phyloP scores from a whole-genome alignment of 2,329 filamentous ascomycete genomes.

The Capronia epimyces region DNA sequence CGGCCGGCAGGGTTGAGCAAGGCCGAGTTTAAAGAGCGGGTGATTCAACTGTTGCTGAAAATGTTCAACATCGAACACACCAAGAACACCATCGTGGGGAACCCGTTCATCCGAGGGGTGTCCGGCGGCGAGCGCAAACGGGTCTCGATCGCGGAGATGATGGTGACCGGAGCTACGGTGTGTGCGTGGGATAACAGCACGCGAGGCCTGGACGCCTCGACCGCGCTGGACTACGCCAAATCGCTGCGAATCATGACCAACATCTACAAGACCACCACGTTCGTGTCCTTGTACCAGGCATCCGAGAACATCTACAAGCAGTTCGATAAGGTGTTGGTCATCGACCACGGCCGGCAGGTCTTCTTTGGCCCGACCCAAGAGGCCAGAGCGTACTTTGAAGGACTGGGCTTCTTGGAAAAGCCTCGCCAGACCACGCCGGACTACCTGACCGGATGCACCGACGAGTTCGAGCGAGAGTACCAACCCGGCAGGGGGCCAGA shows the following conservation, averaged over 20 bases:
- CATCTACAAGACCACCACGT: conserved; percentile 75
- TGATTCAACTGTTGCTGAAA: conserved; percentile 68
- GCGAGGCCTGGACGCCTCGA: conserved; percentile 62
- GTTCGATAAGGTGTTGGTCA: conserved; percentile 80
- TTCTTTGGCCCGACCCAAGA: conserved; percentile 66
- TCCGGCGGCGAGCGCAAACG: conserved; percentile 75
- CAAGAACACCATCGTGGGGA: conserved; percentile 75
- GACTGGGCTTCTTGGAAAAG: conserved; percentile 67
- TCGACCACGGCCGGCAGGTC: conserved; percentile 68
- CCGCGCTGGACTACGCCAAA: conserved; percentile 61
- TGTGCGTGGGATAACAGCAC: conserved; percentile 72
- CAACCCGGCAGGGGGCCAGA: conserved; percentile 59
- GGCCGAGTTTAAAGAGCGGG: conserved; percentile 67
- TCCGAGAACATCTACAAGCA: conserved; percentile 73
- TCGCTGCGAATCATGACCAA: conserved; percentile 75
- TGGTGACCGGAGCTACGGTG: conserved; percentile 67
- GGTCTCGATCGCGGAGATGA: conserved; percentile 77
- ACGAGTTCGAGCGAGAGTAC: conserved; percentile 76
- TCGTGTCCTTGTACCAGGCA: conserved; percentile 80
- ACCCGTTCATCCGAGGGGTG: conserved; percentile 72
- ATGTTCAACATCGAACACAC: conserved; percentile 96
- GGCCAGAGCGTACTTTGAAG: conserved; percentile 69
- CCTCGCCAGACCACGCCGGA: conserved; percentile 76
- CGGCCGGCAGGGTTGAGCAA: conserved; percentile 68
- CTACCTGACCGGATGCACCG: conserved; percentile 75